Evolutionary conservation across 257 asterid species (phyloP), one percentile per base, ranked within the genome.

Genomic region (Cordia subcordata): DNA sequence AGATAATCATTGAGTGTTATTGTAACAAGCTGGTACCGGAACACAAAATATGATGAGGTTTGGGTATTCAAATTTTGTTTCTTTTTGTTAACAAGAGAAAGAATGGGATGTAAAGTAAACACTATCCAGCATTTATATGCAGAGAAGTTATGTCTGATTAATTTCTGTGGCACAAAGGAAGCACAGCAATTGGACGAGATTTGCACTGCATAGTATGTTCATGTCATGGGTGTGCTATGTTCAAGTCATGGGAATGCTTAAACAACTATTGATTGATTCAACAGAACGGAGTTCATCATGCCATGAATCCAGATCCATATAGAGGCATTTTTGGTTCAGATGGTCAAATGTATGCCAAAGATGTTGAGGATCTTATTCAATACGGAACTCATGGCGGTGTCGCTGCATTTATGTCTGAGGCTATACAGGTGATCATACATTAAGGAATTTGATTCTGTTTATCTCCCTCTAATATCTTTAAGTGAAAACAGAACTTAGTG

Each of bases 261-360:
- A n/a, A n/a, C n/a, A n/a, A n/a, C n/a, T n/a, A 13, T 69, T 64
- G 33, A 13, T 33, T 14, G 23, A 39, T 27, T 35, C 10, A 65
- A 64, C 84, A 86, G 95, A 84, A 74, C 57, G 95, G 93, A 55
- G 77, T 86, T 47, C 95, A 84, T 61, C 93, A 86, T 71, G 95
- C 93, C 38, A 3, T 86, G 63, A 84, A 84, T 57, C 93, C 93
- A 3, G 95, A 86, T 53, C 86, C 95, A 5, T 86, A 81, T 40
- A 67, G 95, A 61, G 93, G 95, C 10, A 14, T 71, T 3, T 86
- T 86, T 64, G 93, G 95, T 57, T 74, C 87, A 18, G 85, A 86
- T 10, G 93, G 93, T 0, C 64, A 68, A 33, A 73, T 69, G 68
- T 86, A 86, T 53, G 90, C 93, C 0, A 76, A 59, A 55, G 93